Base-by-base conservation (phyloP, 2,329 filamentous ascomycete species). In the Rutstroemia sp. region DNA sequence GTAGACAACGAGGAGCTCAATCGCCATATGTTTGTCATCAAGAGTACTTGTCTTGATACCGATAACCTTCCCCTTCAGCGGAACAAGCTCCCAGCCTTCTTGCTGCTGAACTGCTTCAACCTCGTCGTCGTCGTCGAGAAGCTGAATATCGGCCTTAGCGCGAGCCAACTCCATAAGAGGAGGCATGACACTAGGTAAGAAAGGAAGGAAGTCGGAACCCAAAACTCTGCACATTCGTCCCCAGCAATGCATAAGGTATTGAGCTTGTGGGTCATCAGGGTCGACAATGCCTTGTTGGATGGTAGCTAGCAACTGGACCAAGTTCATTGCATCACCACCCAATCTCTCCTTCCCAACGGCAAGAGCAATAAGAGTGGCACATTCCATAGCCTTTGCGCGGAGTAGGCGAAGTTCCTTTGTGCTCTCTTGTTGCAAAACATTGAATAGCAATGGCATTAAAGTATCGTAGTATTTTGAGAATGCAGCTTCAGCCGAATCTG, bases 1-100 rank as follows among this genome's bases (percentile, higher is more conserved):
- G 69, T 99, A 99, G 60, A 99, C 92, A 48, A 95, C 92, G 59
- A 99, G 87, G 53, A 99, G 83, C 73, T 99, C 94, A 62, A 99
- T 97, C n/a, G 94, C 94, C 82, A 96, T 96, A 72, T 97, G 92
- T 78, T 99, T 99, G 74, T 99, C 94, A 67, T 99, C 94, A 72
- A 99, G 86, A 9, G 88, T 89, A 71, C 90, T 96, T 7, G 94
- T 99, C 75, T 92, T 91, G 75, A 99, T 99, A 62, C 94, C 94
- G 68, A 99, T 96, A 73, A 96, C 89, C 77, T 97, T 97, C 63
- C 94, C 94, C 74, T 96, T 96, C 56, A 99, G 80, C 8, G 94
- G 94, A 16, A 99, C 91, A 63, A 99, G 79, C 72, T 99, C 94
- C 94, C 94, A 99, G 45, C 92, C 92, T 57, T 96, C 92, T 67